phyloP scores from a whole-genome alignment of 2,329 filamentous ascomycete genomes.

The Claviceps humidiphila region DNA sequence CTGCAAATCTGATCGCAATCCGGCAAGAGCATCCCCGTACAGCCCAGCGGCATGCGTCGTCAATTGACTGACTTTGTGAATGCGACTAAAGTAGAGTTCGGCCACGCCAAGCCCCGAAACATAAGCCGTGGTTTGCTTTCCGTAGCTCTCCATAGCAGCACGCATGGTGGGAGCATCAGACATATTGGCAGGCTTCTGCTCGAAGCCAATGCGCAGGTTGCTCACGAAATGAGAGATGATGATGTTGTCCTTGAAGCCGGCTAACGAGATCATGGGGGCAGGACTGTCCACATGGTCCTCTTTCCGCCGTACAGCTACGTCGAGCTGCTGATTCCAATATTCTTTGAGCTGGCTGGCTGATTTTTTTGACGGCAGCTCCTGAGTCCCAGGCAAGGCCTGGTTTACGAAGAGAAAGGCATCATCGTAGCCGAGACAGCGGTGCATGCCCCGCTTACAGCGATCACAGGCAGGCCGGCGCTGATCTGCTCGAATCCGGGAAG shows the following conservation, averaged over 20 bases:
- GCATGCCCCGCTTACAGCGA: slow-evolving; percentile 4
- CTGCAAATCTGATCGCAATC: slow-evolving; percentile 3
- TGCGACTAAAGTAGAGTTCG: slow-evolving; percentile 6
- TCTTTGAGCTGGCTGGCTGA: slow-evolving; percentile 4
- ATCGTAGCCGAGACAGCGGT: slow-evolving; percentile 4
- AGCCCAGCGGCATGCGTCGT: slow-evolving; percentile 3
- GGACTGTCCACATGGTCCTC: not conserved
- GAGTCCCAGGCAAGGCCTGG: slow-evolving; percentile 3
- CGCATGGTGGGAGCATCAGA: slow-evolving; percentile 7
- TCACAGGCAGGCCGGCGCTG: slow-evolving; percentile 4
- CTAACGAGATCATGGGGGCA: not conserved
- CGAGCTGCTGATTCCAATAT: slow-evolving; percentile 4
- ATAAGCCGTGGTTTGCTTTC: slow-evolving; percentile 5
- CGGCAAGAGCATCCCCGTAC: slow-evolving; percentile 4
- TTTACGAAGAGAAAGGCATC: slow-evolving; percentile 5
- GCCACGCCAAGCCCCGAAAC: slow-evolving; percentile 6
- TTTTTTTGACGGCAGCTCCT: slow-evolving; percentile 5
- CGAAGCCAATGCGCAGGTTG: slow-evolving; percentile 4
- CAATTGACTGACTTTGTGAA: slow-evolving; percentile 5
- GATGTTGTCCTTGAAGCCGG: slow-evolving; percentile 6
- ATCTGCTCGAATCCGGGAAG: not conserved
- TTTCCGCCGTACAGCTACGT: not conserved
- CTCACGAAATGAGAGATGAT: slow-evolving; percentile 6
- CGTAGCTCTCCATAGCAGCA: slow-evolving; percentile 3
- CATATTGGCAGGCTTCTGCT: slow-evolving; percentile 1